Evolutionary conservation across 306 rosid genomes (phyloP).

Genomic region (Leucaena leucocephala): DNA sequence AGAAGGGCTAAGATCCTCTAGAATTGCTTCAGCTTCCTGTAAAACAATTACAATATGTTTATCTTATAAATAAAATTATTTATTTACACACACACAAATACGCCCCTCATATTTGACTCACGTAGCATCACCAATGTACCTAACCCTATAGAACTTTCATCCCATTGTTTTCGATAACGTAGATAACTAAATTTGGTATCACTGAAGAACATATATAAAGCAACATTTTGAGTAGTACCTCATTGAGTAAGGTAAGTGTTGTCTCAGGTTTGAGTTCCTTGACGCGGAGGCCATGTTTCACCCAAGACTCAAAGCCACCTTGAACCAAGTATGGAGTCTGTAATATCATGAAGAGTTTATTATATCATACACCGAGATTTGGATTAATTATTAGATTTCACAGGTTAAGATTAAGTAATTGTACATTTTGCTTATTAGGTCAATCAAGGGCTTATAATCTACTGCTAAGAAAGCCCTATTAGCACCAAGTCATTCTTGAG

Average conservation of each 20-base stretch:
- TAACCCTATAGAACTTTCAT: conserved; percentile 11
- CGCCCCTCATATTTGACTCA: too few relatives aligned
- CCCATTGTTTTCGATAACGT: conserved; percentile 22
- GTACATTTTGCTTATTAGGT: conserved; percentile 21
- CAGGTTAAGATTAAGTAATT: conserved; percentile 16
- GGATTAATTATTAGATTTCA: conserved; percentile 22
- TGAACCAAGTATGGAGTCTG: conserved; percentile 89
- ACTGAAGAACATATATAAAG: conserved; percentile 20
- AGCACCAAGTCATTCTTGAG: background rate
- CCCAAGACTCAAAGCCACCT: conserved; percentile 94
- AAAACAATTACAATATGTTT: background rate
- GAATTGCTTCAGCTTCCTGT: conserved; percentile 98
- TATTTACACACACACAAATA: too few relatives aligned
- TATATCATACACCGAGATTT: conserved; percentile 15
- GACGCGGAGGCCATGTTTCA: conserved; percentile 73
- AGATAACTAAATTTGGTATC: conserved; percentile 12
- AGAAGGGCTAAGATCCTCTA: conserved; percentile 73
- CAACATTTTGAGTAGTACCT: conserved; percentile 51
- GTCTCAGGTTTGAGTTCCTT: conserved; percentile 93
- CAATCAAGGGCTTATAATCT: conserved; percentile 29
- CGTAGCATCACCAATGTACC: too few relatives aligned
- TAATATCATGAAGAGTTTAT: conserved; percentile 24
- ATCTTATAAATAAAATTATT: too few relatives aligned
- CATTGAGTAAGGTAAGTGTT: conserved; percentile 72
- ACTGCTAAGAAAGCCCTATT: background rate